Conservation (phyloP, 768 basidiomycete species). For the Cyathus striatus region DNA sequence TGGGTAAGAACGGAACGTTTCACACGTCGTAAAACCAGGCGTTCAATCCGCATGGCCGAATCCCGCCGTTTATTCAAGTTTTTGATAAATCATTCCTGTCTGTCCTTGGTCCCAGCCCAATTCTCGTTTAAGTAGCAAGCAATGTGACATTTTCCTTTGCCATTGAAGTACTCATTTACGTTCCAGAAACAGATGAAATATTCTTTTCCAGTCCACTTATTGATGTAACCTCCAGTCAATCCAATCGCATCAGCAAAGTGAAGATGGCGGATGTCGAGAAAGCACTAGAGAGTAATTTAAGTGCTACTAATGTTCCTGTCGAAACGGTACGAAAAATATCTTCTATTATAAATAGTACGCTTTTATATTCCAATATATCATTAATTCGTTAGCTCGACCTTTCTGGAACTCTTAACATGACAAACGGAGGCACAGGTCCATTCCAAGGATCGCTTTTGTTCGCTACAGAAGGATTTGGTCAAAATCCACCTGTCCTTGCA, state of each 20-base stretch:
- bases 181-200: conserved; percentile 62
- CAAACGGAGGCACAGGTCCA: conserved; percentile 55
- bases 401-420: conserved; percentile 49
- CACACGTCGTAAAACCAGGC: conserved; percentile 32
- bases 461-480: conserved; percentile 52
- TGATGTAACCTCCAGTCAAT: conserved; percentile 61
- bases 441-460: conserved; percentile 49
- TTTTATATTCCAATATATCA: neutral
- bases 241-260: conserved; percentile 59
- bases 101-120: conserved; percentile 53
- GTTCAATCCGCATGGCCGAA: conserved; percentile 57
- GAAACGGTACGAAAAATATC: conserved; percentile 30
- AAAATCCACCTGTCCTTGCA: conserved; percentile 49
- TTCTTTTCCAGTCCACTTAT: conserved; percentile 70
- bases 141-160: conserved; percentile 64
- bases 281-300: conserved; percentile 28
- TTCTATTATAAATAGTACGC: neutral
- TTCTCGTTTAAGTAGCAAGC: conserved; percentile 53
- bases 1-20: conserved; percentile 37
- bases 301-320: conserved; percentile 35
- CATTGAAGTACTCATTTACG: conserved; percentile 74
- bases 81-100: conserved; percentile 44
- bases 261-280: conserved; percentile 48
- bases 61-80: conserved; percentile 54
- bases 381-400: conserved; percentile 34